Evolutionary conservation across 139 green algal species (phyloP), one percentile per base, ranked within the genome.

Genomic region (Spirogloea muscicola): DNA sequence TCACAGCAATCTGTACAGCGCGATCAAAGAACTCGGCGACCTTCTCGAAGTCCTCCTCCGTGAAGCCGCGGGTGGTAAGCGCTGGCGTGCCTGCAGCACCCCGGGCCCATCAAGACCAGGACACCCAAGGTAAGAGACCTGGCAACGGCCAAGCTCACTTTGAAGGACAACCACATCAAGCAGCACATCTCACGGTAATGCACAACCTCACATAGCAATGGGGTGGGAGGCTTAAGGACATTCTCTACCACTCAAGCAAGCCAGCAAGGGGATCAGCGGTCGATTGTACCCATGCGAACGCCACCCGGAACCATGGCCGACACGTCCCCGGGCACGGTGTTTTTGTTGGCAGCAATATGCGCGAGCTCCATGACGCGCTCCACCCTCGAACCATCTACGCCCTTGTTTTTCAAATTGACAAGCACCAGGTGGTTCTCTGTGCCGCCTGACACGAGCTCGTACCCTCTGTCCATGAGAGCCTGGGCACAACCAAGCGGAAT

Each of bases 271-370:
- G n/a, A n/a, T n/a, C n/a, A n/a, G n/a, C n/a, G n/a, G n/a, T n/a
- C n/a, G n/a, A 27, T 59, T n/a, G 16, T 58, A 79, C 93, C 94
- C 85, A 99, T 94, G 73, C 94, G 90, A 67, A 99, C 84, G 51
- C 94, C 94, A 34, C 94, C 94, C 0, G 94, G 84, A 16, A 84
- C 74, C 42, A 89, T 67, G 25, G 84, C 79, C 1, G 49, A 79
- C 29, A 74, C 72, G 40, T 88, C 84, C 27, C 93, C 93, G 7
- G 94, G 93, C 76, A 98, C 94, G 18, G 92, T 97, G 93, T 98
- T 98, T 87, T 98, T 98, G 89, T 98, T 98, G 74, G 88, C 87
- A 31, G 94, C 91, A 65, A 99, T 96, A 88, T 96, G 90, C n/a
- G 90, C 93, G 55, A 97, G 82, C 85, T 99, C 94, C 68, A 99